Conservation (phyloP, 2,329 filamentous ascomycete species). For the Pseudogymnoascus sp. region DNA sequence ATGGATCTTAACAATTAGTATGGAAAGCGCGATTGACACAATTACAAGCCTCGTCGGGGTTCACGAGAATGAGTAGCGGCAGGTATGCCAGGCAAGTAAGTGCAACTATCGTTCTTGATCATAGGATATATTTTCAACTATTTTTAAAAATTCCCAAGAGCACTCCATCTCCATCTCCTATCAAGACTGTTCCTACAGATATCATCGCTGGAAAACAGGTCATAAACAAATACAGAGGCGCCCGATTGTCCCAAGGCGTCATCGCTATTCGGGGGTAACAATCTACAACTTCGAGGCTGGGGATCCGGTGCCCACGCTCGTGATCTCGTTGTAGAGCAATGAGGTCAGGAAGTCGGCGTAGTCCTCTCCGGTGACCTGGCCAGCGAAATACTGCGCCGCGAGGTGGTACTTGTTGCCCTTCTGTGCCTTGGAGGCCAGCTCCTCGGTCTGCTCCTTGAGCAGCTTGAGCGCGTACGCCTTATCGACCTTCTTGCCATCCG, state of each 20-base stretch:
- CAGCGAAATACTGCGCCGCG: slow-evolving; percentile 84
- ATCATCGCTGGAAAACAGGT: slow-evolving; percentile 9
- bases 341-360: slow-evolving; percentile 92
- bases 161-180: not conserved
- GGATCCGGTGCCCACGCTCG: slow-evolving; percentile 48
- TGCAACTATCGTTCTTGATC: not conserved
- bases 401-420: slow-evolving; percentile 88
- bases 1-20: not conserved
- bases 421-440: slow-evolving; percentile 63
- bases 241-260: not conserved
- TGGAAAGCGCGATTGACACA: not conserved
- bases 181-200: slow-evolving; percentile 8
- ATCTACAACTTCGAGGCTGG: slow-evolving; percentile 27
- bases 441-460: slow-evolving; percentile 75
- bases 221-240: slow-evolving; percentile 8
- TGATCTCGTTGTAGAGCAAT: slow-evolving; percentile 88
- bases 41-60: not conserved
- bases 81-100: not conserved
- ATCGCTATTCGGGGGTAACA: not conserved
- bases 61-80: not conserved
- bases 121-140: slow-evolving; percentile 6
- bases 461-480: slow-evolving; percentile 84
- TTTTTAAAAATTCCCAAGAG: not conserved
- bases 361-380: slow-evolving; percentile 92
- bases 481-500: slow-evolving; percentile 85